Conservation (phyloP, 2,329 filamentous ascomycete species). For the Pochonia chlamydosporia region DNA sequence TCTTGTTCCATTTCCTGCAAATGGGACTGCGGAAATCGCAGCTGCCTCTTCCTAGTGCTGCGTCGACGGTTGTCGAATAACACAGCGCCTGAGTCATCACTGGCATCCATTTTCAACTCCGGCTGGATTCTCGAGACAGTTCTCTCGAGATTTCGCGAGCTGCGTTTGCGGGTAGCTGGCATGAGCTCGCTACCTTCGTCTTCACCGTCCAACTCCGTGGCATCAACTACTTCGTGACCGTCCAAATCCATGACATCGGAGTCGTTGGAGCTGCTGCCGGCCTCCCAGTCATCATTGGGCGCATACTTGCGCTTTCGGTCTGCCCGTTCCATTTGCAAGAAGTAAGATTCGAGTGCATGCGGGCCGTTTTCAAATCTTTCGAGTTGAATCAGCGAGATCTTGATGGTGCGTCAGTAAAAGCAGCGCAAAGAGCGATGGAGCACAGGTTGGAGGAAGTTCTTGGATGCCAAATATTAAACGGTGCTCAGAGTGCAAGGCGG, state of each 20-base stretch:
- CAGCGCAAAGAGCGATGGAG: neutral
- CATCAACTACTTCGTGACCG: too few species aligned
- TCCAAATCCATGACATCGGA: slow-evolving; percentile 23
- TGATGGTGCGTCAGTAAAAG: slow-evolving; percentile 13
- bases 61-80: slow-evolving; percentile 10
- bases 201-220: slow-evolving; percentile 13
- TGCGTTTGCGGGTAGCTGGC: neutral
- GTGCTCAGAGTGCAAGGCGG: neutral
- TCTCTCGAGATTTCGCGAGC: neutral
- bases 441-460: neutral
- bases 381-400: slow-evolving; percentile 26
- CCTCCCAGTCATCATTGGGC: slow-evolving; percentile 21
- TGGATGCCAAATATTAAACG: too few species aligned
- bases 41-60: slow-evolving; percentile 5
- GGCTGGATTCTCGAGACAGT: slow-evolving; percentile 1
- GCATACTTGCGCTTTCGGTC: slow-evolving; percentile 26
- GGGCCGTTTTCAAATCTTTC: slow-evolving; percentile 26
- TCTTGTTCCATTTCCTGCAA: neutral
- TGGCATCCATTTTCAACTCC: slow-evolving; percentile 5
- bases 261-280: slow-evolving; percentile 16
- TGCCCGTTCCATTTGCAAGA: slow-evolving; percentile 11
- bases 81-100: slow-evolving; percentile 6
- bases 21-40: neutral
- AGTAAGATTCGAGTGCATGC: slow-evolving; percentile 18
- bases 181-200: slow-evolving; percentile 13